A percentile compares a stretch with the other conserved stretches of the same genome.
Conservation (phyloP, 2,329 filamentous ascomycete species). For the Paracoccidioides brasiliensis region DNA sequence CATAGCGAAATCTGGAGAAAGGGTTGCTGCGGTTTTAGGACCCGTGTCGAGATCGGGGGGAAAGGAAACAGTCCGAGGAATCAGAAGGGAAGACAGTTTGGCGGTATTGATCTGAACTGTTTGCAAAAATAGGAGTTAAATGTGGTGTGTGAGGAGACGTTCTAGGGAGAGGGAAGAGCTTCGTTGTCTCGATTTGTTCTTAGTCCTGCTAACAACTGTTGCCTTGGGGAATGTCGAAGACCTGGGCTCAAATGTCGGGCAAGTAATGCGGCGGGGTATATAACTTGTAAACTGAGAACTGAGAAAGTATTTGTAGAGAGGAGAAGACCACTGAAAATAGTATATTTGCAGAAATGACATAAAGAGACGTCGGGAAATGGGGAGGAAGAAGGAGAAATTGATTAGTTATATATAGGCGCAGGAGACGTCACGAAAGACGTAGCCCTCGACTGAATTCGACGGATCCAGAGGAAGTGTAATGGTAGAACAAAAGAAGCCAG, state of each 20-base stretch:
- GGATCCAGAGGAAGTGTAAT: neutral
- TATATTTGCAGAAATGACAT: neutral
- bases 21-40: conserved; percentile 27
- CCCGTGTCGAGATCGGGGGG: conserved; percentile 67
- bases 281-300: neutral
- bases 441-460: neutral
- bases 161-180: neutral
- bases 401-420: neutral
- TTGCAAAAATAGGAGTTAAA: conserved; percentile 1
- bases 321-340: neutral
- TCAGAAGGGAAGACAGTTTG: conserved; percentile 90
- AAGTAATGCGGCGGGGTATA: neutral
- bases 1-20: conserved; percentile 48
- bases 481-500: neutral
- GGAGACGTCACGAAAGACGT: neutral
- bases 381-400: neutral
- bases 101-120: conserved; percentile 51
- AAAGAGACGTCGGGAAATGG: neutral
- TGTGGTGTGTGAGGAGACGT: neutral
- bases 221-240: neutral
- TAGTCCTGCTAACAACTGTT: neutral
- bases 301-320: neutral
- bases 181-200: neutral
- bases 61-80: conserved; percentile 84
- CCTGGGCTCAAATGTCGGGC: neutral